Base-by-base conservation (phyloP, 2,329 filamentous ascomycete genomes). In the Aspergillus intermedius region DNA sequence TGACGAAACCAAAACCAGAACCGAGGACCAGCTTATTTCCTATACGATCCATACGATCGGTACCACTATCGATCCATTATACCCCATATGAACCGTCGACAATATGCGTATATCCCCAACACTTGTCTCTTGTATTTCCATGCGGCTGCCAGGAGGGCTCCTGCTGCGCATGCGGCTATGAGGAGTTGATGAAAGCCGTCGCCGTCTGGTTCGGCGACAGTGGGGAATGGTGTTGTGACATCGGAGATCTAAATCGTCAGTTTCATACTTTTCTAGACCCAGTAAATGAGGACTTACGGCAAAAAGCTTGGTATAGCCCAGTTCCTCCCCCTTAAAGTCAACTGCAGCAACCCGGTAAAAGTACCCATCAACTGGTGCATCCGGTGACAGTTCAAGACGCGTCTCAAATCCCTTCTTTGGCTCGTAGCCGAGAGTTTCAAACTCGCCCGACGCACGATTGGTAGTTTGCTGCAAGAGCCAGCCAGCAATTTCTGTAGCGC, bases 401-500 rank as follows among this genome's bases (percentile, higher is more conserved):
- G 58, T 60, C 42, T 62, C 60, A 15, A 62, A 62, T 7, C 59
- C 58, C 9, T 43, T 42, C 17, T 59, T 57, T 12, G 51, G 17
- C 9, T 54, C 50, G 28, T 55, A 47, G 19, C 51, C 46, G 3
- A 56, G 35, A 6, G 48, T 10, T 4, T 35, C 30, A 28, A 58
- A 62, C 2, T 49, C 53, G 45, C 52, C 51, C 5, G 60, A 53
- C 5, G 34, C 34, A 2, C 56, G 22, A 15, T 45, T 40, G 34
- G n/a, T 19, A 19, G 56, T 59, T 4, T 42, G 47, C 44, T 62
- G 56, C 10, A 61, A 46, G 13, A 48, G 52, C 64, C 64, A 69
- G 12, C 50, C 46, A 1, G 45, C 54, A 13, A 69, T 61, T 47
- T 68, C 65, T 0, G 66, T 69, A 1, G 66, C 66, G 23, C 66